Evolutionary conservation across 495 filamentous ascomycete species (phyloP).

Genomic region (Penicillium chermesinum): DNA sequence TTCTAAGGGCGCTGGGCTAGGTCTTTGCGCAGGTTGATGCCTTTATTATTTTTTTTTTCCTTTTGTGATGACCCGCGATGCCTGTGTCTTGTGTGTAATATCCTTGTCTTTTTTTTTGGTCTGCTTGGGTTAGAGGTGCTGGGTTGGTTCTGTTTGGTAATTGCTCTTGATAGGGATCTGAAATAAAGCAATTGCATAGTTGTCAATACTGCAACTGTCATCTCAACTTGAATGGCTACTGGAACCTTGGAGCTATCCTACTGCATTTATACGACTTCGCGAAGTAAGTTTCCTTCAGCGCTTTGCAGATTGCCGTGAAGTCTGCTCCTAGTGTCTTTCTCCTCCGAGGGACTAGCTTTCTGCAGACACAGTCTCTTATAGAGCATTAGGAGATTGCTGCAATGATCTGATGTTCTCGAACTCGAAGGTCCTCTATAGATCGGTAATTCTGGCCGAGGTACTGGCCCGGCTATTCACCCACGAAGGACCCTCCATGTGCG

Average conservation of each 20-base stretch:
- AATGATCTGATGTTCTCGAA: no score
- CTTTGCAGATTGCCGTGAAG: no score
- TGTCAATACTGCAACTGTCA: neutral
- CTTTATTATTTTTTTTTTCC: conserved; percentile 6
- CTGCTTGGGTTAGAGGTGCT: conserved; percentile 12
- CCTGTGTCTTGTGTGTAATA: conserved; percentile 11
- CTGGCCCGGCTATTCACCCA: no score
- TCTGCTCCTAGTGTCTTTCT: no score
- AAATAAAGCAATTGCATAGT: conserved; percentile 10
- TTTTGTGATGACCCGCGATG: conserved; percentile 26
- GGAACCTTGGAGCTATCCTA: no score
- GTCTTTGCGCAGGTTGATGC: neutral
- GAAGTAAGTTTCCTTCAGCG: no score
- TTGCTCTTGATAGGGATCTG: conserved; percentile 11
- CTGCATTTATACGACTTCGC: no score
- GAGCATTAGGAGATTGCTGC: no score
- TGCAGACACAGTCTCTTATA: no score
- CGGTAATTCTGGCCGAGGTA: conserved; percentile 17
- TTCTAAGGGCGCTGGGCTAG: neutral
- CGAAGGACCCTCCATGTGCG: no score
- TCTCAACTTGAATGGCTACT: neutral
- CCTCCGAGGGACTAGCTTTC: no score
- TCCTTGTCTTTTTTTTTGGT: conserved; percentile 12
- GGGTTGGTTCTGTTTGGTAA: conserved; percentile 21
- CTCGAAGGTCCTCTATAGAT: no score